A percentile compares a stretch with the other conserved stretches of the same genome.
phyloP scores from a whole-genome alignment of 306 rosid species.

The Malus asiatica region DNA sequence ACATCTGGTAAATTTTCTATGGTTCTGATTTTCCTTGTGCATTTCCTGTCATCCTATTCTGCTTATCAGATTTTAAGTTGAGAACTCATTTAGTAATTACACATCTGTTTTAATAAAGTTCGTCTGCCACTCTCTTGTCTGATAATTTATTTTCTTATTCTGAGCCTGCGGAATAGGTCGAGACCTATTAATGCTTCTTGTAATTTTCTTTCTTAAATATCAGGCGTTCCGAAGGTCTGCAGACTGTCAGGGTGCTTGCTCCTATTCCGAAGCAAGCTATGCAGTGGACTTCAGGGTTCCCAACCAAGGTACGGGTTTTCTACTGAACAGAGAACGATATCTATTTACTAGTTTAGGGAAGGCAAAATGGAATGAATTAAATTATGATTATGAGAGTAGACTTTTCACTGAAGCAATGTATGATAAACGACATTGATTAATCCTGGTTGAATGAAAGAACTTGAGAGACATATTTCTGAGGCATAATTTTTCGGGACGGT shows the following conservation, averaged over 20 bases:
- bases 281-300: slow-evolving; percentile 75
- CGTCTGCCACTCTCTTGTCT: not conserved
- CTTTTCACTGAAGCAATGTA: not conserved
- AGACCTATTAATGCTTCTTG: slow-evolving; percentile 10
- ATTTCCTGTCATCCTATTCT: not conserved
- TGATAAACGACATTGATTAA: not conserved
- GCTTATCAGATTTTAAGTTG: not conserved
- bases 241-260: slow-evolving; percentile 76
- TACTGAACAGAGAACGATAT: not conserved
- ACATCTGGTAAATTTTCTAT: slow-evolving; percentile 63
- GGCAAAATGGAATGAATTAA: not conserved
- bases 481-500: not conserved
- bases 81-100: not conserved
- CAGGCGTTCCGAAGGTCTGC: slow-evolving; percentile 91
- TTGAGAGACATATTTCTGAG: not conserved
- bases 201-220: slow-evolving; percentile 10
- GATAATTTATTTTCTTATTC: not conserved
- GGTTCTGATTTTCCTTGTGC: slow-evolving; percentile 11
- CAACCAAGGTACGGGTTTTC: slow-evolving; percentile 65
- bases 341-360: not conserved
- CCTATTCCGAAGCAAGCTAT: slow-evolving; percentile 76
- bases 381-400: not conserved
- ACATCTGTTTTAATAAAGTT: not conserved
- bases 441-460: not conserved
- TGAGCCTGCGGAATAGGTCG: slow-evolving; percentile 8